phyloP scores from a whole-genome alignment of 441 rosid genomes.

The Omphalea diandra region DNA sequence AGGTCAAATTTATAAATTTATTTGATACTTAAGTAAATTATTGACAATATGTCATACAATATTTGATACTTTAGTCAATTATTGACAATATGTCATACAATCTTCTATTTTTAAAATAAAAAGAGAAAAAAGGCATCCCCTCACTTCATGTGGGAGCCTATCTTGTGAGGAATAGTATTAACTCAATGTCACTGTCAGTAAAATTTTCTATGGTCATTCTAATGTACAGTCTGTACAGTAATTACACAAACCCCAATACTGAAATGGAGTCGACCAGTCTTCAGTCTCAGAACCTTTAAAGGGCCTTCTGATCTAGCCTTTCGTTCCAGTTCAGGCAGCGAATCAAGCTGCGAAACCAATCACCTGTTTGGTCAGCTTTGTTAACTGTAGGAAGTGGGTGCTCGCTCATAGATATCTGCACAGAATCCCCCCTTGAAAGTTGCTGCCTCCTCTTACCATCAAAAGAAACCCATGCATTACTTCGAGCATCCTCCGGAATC shows the following conservation, averaged over 20 bases:
- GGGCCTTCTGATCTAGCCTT: constrained; percentile 88
- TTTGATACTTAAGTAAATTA: no score
- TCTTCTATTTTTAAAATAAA: no score
- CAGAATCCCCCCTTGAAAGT: constrained; percentile 93
- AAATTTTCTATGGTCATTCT: constrained; percentile 23
- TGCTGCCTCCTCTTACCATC: constrained; percentile 98
- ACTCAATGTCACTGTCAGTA: constrained; percentile 2
- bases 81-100: no score
- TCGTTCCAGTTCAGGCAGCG: constrained; percentile 98
- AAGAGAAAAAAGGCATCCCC: constrained; percentile 10
- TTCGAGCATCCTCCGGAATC: constrained; percentile 94
- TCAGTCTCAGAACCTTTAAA: constrained; percentile 35
- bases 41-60: constrained; percentile 10
- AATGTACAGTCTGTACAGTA: constrained; percentile 47
- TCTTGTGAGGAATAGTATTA: constrained; percentile 18
- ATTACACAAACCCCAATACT: constrained; percentile 36
- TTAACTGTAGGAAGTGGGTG: constrained; percentile 94
- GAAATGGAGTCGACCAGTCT: constrained; percentile 12
- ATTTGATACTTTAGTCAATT: not conserved
- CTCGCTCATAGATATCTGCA: constrained; percentile 84
- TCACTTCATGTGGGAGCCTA: constrained; percentile 24
- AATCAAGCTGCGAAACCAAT: constrained; percentile 93
- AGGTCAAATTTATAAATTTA: no score
- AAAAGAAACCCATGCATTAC: constrained; percentile 97
- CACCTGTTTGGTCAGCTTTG: constrained; percentile 92